phyloP scores from a whole-genome alignment of 73 alveolate genomes.

The Paraurostyla sp. region DNA sequence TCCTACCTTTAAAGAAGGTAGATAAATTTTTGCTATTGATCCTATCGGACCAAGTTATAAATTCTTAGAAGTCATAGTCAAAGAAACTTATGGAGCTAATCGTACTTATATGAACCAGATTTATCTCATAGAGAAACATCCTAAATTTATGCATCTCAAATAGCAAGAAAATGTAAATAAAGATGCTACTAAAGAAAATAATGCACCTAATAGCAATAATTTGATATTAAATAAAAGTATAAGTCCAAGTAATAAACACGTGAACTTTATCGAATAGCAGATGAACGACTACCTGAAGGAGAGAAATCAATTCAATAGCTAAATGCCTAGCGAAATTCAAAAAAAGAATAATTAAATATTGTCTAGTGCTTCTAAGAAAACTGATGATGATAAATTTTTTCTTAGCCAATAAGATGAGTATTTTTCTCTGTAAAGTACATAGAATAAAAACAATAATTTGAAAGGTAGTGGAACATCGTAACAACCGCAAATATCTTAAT shows the following conservation, averaged over 20 bases:
- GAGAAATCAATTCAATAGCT: background rate
- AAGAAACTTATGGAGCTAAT: constrained; percentile 56
- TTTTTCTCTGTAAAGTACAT: constrained; percentile 2
- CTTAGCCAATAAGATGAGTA: background rate
- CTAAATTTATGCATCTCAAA: constrained; percentile 1
- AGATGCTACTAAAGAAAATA: background rate
- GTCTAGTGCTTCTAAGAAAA: constrained; percentile 38
- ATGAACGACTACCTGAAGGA: constrained; percentile 24
- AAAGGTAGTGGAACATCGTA: background rate
- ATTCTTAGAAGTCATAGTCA: constrained; percentile 11
- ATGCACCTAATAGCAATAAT: background rate
- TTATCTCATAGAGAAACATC: constrained; percentile 26
- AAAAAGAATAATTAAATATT: background rate
- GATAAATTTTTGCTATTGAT: constrained; percentile 40
- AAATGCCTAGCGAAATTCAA: constrained; percentile 6
- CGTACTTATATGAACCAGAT: constrained; percentile 39
- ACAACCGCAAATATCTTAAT: background rate
- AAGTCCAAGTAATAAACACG: background rate
- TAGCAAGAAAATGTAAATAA: background rate
- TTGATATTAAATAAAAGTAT: background rate
- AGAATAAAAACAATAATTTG: background rate
- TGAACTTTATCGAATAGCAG: background rate
- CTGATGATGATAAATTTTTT: constrained; percentile 10
- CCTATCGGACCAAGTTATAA: constrained; percentile 50
- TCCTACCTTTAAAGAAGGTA: constrained; percentile 40